Conservation (phyloP, 2,329 filamentous ascomycete genomes). For the Alternaria sp. region DNA sequence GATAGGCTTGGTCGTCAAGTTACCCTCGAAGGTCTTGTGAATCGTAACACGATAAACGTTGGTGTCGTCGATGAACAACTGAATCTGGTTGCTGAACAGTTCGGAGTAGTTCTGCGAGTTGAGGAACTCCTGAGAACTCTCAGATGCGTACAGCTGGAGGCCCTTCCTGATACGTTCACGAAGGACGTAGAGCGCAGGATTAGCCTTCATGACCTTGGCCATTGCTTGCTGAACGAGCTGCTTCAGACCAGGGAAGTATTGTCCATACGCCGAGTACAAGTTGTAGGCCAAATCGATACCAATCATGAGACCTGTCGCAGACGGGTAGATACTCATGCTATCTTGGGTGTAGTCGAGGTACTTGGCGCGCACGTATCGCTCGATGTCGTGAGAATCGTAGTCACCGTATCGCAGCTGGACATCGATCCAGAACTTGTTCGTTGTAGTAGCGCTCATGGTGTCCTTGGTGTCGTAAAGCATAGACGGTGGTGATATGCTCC, state of each 20-base stretch:
- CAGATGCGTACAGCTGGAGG: conserved; percentile 95
- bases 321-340: conserved; percentile 98
- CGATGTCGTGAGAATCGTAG: conserved; percentile 98
- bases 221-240: conserved; percentile 96
- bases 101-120: conserved; percentile 99
- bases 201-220: conserved; percentile 99
- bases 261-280: conserved; percentile 95
- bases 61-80: conserved; percentile 98
- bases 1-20: conserved; percentile 98
- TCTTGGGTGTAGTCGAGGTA: conserved; percentile 99
- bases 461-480: conserved; percentile 97
- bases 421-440: conserved; percentile 99
- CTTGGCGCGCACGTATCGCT: conserved; percentile 95
- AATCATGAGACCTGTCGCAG: conserved; percentile 95
- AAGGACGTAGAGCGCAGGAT: conserved; percentile 93
- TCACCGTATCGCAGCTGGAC: conserved; percentile 96
- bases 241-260: conserved; percentile 98
- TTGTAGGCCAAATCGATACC: conserved; percentile 98
- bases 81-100: conserved; percentile 98
- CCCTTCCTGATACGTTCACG: conserved; percentile 98
- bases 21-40: conserved; percentile 99
- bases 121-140: conserved; percentile 98
- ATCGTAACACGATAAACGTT: conserved; percentile 99
- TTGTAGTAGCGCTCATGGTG: conserved; percentile 88
- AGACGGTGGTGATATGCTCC: conserved; percentile 95